Percentiles rank a stretch among this genome's conserved stretches.
These are phyloP conservation scores for Alternaria sp. DNA, from an alignment of 2,329 filamentous ascomycete genomes.

Conservation along the genomic window DNA sequence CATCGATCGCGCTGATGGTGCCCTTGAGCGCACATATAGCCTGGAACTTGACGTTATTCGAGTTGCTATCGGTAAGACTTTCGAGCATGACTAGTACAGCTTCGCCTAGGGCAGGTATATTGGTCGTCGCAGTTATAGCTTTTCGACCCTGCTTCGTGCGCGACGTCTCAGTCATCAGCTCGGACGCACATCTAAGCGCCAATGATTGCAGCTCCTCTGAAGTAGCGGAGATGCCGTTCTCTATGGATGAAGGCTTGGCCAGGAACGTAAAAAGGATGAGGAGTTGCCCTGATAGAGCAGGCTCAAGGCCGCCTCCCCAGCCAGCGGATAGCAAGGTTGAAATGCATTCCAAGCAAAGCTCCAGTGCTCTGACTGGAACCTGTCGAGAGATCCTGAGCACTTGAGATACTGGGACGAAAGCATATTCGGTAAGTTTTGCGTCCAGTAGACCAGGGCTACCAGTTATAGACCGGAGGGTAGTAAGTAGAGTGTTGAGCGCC, in stretches of 20 bases:
- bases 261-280: conserved; percentile 85
- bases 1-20: conserved; percentile 71
- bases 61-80: conserved; percentile 70
- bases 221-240: conserved; percentile 56
- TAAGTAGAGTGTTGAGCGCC: conserved; percentile 58
- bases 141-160: conserved; percentile 59
- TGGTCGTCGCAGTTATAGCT: conserved; percentile 63
- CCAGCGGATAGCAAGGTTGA: conserved; percentile 77
- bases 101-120: conserved; percentile 82
- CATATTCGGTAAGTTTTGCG: conserved; percentile 87
- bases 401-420: conserved; percentile 91
- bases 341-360: conserved; percentile 79
- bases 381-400: conserved; percentile 80
- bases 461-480: conserved; percentile 48
- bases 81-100: conserved; percentile 83
- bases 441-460: conserved; percentile 65
- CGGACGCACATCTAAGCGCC: conserved; percentile 73
- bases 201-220: conserved; percentile 79
- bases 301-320: conserved; percentile 77
- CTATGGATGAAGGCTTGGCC: conserved; percentile 72
- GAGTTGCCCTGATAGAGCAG: conserved; percentile 81
- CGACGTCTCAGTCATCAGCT: conserved; percentile 69
- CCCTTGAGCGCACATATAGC: conserved; percentile 72
- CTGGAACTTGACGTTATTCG: conserved; percentile 74
- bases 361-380: conserved; percentile 76